phyloP scores from a whole-genome alignment of 768 basidiomycete genomes.

The Sporobolomyces pararoseus region DNA sequence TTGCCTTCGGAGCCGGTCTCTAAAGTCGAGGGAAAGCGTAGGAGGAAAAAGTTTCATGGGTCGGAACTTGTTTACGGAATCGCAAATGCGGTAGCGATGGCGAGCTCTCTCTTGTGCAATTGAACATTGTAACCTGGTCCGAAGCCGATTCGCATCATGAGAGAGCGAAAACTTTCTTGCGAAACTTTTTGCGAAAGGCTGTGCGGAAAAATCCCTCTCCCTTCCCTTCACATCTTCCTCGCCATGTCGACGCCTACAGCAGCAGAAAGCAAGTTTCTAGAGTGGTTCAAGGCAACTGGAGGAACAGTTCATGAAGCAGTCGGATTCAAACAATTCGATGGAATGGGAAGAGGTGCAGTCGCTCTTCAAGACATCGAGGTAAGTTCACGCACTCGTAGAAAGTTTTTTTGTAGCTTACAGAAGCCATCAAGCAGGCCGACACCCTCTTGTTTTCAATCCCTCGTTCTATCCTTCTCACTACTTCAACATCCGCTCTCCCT shows the following conservation, averaged over 20 bases:
- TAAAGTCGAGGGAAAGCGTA: no score
- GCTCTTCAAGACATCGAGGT: conserved; percentile 73
- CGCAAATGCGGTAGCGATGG: no score
- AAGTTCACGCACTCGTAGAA: neutral
- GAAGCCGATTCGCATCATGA: no score
- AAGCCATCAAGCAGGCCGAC: conserved; percentile 57
- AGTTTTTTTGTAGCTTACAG: neutral
- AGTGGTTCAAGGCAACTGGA: conserved; percentile 45
- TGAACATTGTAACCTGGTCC: no score
- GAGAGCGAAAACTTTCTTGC: no score
- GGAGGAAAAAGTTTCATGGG: no score
- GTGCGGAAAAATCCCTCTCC: neutral
- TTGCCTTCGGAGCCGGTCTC: no score
- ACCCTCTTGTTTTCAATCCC: conserved; percentile 78
- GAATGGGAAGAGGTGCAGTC: conserved; percentile 65
- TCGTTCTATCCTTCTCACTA: conserved; percentile 69
- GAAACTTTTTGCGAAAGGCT: neutral
- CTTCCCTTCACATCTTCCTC: neutral
- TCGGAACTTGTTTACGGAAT: no score
- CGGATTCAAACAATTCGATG: conserved; percentile 46
- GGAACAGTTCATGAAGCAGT: conserved; percentile 40
- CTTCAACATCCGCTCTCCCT: conserved; percentile 67
- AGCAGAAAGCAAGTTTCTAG: conserved; percentile 33
- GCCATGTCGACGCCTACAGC: neutral
- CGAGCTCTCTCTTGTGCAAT: no score